Percentiles rank a stretch among this genome's conserved stretches.
phyloP scores from a whole-genome alignment of 108 stramenopile genomes.

The Cyclotella sp. region DNA sequence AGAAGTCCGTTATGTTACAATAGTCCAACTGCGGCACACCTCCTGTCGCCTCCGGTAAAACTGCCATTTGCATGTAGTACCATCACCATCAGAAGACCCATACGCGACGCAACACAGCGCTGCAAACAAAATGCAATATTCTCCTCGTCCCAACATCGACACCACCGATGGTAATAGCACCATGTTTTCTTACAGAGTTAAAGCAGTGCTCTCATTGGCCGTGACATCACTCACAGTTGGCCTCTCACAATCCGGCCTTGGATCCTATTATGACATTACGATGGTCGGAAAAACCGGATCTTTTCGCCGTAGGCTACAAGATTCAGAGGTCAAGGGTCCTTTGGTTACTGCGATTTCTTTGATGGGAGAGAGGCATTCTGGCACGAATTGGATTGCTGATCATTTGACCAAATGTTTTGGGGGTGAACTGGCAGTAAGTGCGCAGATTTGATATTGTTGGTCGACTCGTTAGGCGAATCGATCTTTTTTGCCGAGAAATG shows the following conservation, averaged over 20 bases:
- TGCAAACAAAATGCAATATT: neutral
- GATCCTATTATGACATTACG: neutral
- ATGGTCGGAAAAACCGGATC: neutral
- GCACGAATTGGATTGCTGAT: slow-evolving; percentile 50
- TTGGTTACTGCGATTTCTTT: slow-evolving; percentile 28
- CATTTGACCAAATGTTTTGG: slow-evolving; percentile 50
- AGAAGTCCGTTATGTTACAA: too few relatives aligned
- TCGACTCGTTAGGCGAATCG: neutral
- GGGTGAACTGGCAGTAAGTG: slow-evolving; percentile 25
- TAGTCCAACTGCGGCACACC: too few relatives aligned
- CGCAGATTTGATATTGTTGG: neutral
- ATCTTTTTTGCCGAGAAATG: neutral
- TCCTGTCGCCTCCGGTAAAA: too few relatives aligned
- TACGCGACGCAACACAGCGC: neutral
- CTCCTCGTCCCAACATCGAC: neutral
- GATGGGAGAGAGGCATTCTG: slow-evolving; percentile 52
- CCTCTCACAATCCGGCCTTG: neutral
- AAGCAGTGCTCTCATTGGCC: neutral
- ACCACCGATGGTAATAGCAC: neutral
- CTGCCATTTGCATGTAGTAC: too few relatives aligned
- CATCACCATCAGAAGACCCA: too few relatives aligned
- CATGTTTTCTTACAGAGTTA: neutral
- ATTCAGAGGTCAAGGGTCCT: neutral
- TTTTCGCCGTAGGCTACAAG: neutral
- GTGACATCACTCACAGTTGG: neutral